Percentiles rank a stretch among this genome's conserved stretches.
phyloP scores from a whole-genome alignment of 208 protist genomes.

The Endotrypanum monterogeii region DNA sequence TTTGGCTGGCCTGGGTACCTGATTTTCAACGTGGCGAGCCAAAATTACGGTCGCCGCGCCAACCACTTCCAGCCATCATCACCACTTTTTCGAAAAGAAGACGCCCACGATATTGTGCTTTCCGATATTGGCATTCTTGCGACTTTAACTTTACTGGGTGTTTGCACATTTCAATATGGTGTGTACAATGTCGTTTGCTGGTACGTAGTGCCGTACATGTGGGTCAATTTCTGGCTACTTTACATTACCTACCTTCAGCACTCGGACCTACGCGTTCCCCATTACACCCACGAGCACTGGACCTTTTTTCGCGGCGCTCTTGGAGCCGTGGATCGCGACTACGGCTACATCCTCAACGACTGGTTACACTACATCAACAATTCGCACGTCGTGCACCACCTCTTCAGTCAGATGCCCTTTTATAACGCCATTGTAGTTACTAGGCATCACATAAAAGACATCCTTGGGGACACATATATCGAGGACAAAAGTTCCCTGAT shows the following conservation, averaged over 20 bases:
- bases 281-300: constrained; percentile 92
- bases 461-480: constrained; percentile 75
- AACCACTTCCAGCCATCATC: constrained; percentile 87
- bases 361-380: constrained; percentile 94
- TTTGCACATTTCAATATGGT: constrained; percentile 53
- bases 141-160: constrained; percentile 46
- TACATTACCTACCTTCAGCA: constrained; percentile 95
- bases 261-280: constrained; percentile 89
- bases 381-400: constrained; percentile 94
- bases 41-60: constrained; percentile 66
- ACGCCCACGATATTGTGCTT: constrained; percentile 63
- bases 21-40: constrained; percentile 74
- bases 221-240: constrained; percentile 93
- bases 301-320: constrained; percentile 94
- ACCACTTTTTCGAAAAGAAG: constrained; percentile 81
- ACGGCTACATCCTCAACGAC: constrained; percentile 79
- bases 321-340: constrained; percentile 91
- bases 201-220: constrained; percentile 86
- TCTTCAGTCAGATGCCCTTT: constrained; percentile 94
- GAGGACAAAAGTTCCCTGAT: constrained; percentile 56
- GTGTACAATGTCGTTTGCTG: constrained; percentile 61
- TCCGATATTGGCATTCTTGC: constrained; percentile 76
- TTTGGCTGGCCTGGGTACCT: constrained; percentile 92
- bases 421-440: constrained; percentile 93
- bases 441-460: constrained; percentile 65